Evolutionary conservation across 148 eudicot species (phyloP).

Genomic region (Silene latifolia): DNA sequence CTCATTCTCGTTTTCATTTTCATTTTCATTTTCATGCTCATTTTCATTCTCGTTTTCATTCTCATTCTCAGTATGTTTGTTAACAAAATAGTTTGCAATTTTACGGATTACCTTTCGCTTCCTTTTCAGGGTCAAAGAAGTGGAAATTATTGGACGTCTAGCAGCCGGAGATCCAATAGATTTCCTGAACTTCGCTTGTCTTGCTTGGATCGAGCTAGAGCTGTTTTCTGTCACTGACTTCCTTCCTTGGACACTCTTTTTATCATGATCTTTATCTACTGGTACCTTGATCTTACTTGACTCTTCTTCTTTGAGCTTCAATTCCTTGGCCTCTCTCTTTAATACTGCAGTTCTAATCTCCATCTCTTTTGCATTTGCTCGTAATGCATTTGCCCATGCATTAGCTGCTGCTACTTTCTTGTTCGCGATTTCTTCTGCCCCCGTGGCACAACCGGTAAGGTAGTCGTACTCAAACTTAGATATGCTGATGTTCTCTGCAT

Average conservation of each 20-base stretch:
- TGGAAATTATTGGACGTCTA: slow-evolving; percentile 38
- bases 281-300: slow-evolving; percentile 22
- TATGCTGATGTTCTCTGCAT: slow-evolving; percentile 53
- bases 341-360: slow-evolving; percentile 35
- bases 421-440: slow-evolving; percentile 64
- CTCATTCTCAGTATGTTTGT: slow-evolving; percentile 29
- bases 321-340: slow-evolving; percentile 35
- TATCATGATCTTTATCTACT: slow-evolving; percentile 11
- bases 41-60: not conserved
- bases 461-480: slow-evolving; percentile 82
- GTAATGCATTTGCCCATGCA: slow-evolving; percentile 69
- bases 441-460: slow-evolving; percentile 53
- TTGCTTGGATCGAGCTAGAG: slow-evolving; percentile 35
- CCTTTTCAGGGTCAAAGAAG: slow-evolving; percentile 44
- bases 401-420: slow-evolving; percentile 83
- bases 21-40: slow-evolving; percentile 3
- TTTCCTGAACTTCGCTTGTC: slow-evolving; percentile 44
- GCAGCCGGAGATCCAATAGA: slow-evolving; percentile 44
- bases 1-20: slow-evolving; percentile 9
- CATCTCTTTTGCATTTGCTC: slow-evolving; percentile 64
- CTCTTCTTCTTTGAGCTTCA: slow-evolving; percentile 43
- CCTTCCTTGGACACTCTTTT: slow-evolving; percentile 25
- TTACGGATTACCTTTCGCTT: slow-evolving; percentile 48
- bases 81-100: slow-evolving; percentile 48
- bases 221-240: slow-evolving; percentile 29